Percentiles rank a stretch among this genome's conserved stretches.
These are phyloP conservation scores for Jamesozyma gamospora DNA, from an alignment of 805 yeast species.

Conservation along the genomic window DNA sequence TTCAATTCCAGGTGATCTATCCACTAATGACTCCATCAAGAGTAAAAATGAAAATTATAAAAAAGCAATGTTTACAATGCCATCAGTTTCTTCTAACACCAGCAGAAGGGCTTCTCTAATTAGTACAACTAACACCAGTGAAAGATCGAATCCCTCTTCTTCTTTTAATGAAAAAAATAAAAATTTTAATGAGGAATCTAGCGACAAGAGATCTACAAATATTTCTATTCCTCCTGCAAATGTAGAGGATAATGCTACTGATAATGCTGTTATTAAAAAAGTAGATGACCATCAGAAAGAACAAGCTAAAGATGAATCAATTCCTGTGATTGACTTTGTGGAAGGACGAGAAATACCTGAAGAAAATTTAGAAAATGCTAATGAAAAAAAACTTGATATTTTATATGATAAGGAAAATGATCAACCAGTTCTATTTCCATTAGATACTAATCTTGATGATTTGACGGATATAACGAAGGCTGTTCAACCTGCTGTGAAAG, in stretches of 20 bases:
- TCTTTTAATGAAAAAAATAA: background rate
- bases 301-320: too few species aligned
- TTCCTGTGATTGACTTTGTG: background rate
- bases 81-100: background rate
- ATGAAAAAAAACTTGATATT: background rate
- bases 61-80: conserved; percentile 1
- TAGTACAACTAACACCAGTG: conserved; percentile 1
- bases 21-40: background rate
- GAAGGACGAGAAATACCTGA: too few species aligned
- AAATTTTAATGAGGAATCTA: background rate
- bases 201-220: background rate
- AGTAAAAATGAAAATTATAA: background rate
- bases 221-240: background rate
- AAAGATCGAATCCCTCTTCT: background rate
- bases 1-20: background rate
- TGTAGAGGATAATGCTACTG: too few species aligned
- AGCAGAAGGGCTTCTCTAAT: conserved; percentile 9
- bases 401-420: background rate
- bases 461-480: conserved; percentile 19
- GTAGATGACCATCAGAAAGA: too few species aligned
- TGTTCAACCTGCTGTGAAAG: background rate
- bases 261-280: too few species aligned
- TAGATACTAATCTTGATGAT: conserved; percentile 25
- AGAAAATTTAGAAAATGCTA: background rate
- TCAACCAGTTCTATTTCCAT: conserved; percentile 9